Base-by-base conservation (phyloP, 441 rosid genomes). In the Euphorbia celastroides region DNA sequence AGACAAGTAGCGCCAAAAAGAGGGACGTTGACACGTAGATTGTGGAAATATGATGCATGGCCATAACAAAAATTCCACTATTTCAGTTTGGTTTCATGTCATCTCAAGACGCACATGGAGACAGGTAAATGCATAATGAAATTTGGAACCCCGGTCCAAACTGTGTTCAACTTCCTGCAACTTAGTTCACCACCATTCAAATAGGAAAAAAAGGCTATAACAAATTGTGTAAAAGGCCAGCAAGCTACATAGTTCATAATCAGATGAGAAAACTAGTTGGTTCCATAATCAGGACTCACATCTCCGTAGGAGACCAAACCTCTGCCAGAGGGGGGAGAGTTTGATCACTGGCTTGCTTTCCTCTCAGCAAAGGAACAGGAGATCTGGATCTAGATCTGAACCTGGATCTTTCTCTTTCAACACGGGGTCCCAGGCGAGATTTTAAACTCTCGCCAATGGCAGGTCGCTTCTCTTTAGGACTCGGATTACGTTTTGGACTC, bases 251-350 rank as follows among this genome's bases (percentile, higher is more conserved):
- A n/a, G n/a, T n/a, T n/a, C 38, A 34, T 34, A 34, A 34, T 34
- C 38, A 38, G 44, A 9, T 9, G 7, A 3, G 44, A 38, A 42
- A 42, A n/a, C 66, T 66, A 70, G 70, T 55, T 66, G n/a, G 32
- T 52, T 60, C 69, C 74, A 12, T 41, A 54, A 72, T 79, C 83
- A 34, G 83, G 79, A 65, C 87, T 86, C 70, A 42, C 63, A 66
- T 93, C 97, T 36, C 84, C 92, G 72, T 90, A 91, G 57, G 90
- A 88, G 69, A 93, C 97, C 79, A 93, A 72, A 48, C 96, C 88
- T 70, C 81, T 79, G 54, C 78, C 91, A 17, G 90, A 55, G 19
- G 88, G 89, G 44, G 44, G 48, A 10, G 48, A 42, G 48, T 13
- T 42, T 9, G 97, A 88, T 69, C 80, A 87, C 59, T 71, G 79